phyloP scores from a whole-genome alignment of 2,329 filamentous ascomycete genomes.

The Talaromyces sp. region DNA sequence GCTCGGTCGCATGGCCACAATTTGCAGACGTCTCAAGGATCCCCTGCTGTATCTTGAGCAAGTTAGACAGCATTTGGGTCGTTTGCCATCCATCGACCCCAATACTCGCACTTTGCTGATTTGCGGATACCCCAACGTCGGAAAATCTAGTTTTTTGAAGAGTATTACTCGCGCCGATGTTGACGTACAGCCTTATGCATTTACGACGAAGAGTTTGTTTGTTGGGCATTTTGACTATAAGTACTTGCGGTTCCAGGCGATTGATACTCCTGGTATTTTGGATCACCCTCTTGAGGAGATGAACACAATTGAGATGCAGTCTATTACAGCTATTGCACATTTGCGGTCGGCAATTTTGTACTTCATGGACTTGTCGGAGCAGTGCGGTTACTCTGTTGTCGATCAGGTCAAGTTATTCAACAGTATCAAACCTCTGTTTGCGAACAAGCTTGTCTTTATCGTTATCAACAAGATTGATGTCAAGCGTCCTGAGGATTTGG shows the following conservation, averaged over 20 bases:
- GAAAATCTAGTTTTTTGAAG: slow-evolving; percentile 93
- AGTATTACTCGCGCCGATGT: slow-evolving; percentile 92
- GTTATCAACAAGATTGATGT: slow-evolving; percentile 99
- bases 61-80: slow-evolving; percentile 91
- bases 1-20: slow-evolving; percentile 95
- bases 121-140: slow-evolving; percentile 95
- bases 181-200: slow-evolving; percentile 95
- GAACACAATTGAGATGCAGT: slow-evolving; percentile 99
- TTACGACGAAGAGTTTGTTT: slow-evolving; percentile 96
- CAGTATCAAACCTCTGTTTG: slow-evolving; percentile 93
- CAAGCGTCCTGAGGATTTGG: slow-evolving; percentile 79
- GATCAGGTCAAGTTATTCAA: slow-evolving; percentile 94
- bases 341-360: slow-evolving; percentile 92
- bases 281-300: slow-evolving; percentile 98
- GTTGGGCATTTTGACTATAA: slow-evolving; percentile 98
- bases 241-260: slow-evolving; percentile 83
- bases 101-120: slow-evolving; percentile 95
- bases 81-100: slow-evolving; percentile 96
- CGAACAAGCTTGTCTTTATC: slow-evolving; percentile 95
- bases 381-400: slow-evolving; percentile 89
- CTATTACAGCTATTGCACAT: slow-evolving; percentile 96
- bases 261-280: slow-evolving; percentile 97
- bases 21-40: slow-evolving; percentile 91
- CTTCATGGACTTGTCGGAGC: slow-evolving; percentile 96
- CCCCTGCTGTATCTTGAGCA: slow-evolving; percentile 94